Conservation (phyloP, 1,284 basidiomycete genomes). For the Sporisorium sorghi region DNA sequence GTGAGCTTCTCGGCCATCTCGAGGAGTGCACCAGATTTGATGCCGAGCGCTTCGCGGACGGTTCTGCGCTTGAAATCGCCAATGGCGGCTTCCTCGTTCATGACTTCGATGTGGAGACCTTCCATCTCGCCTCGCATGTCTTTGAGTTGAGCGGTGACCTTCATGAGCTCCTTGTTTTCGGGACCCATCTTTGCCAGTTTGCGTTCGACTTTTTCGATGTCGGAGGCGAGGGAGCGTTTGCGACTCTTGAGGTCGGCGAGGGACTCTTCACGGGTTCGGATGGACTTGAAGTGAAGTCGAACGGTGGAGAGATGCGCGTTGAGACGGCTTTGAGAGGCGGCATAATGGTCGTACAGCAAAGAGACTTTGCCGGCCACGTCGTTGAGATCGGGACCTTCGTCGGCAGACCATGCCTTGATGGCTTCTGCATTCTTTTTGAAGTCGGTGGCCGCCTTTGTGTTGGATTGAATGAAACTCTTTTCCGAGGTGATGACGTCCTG, state of each 20-base stretch:
- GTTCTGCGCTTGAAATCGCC: constrained; percentile 85
- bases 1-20: constrained; percentile 89
- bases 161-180: constrained; percentile 83
- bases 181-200: constrained; percentile 90
- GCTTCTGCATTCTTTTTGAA: constrained; percentile 80
- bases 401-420: constrained; percentile 80
- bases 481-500: constrained; percentile 91
- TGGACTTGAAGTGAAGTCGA: constrained; percentile 74
- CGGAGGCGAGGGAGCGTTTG: constrained; percentile 77
- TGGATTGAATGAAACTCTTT: constrained; percentile 83
- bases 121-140: constrained; percentile 81
- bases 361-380: constrained; percentile 82
- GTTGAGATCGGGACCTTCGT: constrained; percentile 87
- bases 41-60: constrained; percentile 79
- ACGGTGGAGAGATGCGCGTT: constrained; percentile 80
- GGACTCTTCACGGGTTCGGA: constrained; percentile 85
- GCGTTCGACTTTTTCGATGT: constrained; percentile 87
- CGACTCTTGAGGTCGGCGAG: constrained; percentile 82
- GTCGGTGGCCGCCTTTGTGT: constrained; percentile 77
- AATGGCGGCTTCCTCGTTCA: constrained; percentile 83
- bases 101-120: constrained; percentile 82
- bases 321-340: constrained; percentile 78
- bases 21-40: constrained; percentile 87
- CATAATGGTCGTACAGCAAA: constrained; percentile 78
- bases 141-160: constrained; percentile 82